Evolutionary conservation across 371 early-diverging fungal genomes (phyloP).

Genomic region (Saksenaea oblongispora): DNA sequence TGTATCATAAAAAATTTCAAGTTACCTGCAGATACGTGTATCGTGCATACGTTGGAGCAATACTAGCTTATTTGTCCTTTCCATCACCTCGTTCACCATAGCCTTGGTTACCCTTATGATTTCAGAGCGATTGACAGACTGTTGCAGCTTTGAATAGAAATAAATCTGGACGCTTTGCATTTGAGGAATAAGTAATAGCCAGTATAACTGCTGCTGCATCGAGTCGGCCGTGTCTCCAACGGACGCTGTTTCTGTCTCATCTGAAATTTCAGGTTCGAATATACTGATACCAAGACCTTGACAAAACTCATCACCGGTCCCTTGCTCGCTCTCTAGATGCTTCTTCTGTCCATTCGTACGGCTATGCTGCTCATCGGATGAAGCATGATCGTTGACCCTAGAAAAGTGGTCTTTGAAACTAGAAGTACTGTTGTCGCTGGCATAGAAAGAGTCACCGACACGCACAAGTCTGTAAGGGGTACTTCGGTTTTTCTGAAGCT

Average conservation of each 20-base stretch:
- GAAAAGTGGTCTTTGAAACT: background rate
- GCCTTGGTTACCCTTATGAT: slow-evolving; percentile 60
- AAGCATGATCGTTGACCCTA: background rate
- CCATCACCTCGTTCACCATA: slow-evolving; percentile 61
- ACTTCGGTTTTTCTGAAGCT: slow-evolving; percentile 51
- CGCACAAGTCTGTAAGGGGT: slow-evolving; percentile 55
- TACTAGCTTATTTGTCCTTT: slow-evolving; percentile 69
- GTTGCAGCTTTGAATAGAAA: slow-evolving; percentile 70
- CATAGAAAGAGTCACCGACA: slow-evolving; percentile 64
- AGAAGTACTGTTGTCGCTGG: slow-evolving; percentile 45
- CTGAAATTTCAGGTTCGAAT: slow-evolving; percentile 26
- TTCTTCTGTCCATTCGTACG: background rate
- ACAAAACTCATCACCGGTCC: slow-evolving; percentile 41
- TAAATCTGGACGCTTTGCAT: slow-evolving; percentile 60
- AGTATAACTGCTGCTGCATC: slow-evolving; percentile 50
- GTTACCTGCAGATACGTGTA: slow-evolving; percentile 69
- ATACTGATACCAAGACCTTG: slow-evolving; percentile 53
- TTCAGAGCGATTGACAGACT: slow-evolving; percentile 53
- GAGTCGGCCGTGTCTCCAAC: background rate
- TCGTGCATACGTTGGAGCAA: slow-evolving; percentile 67
- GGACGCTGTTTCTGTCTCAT: slow-evolving; percentile 13
- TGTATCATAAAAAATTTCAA: background rate
- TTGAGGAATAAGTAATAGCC: slow-evolving; percentile 68
- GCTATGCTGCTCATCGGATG: background rate
- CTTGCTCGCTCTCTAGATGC: background rate